Evolutionary conservation across 345 rosid species (phyloP), one percentile per base, ranked within the genome.

Genomic region (Euphorbia lathyris): DNA sequence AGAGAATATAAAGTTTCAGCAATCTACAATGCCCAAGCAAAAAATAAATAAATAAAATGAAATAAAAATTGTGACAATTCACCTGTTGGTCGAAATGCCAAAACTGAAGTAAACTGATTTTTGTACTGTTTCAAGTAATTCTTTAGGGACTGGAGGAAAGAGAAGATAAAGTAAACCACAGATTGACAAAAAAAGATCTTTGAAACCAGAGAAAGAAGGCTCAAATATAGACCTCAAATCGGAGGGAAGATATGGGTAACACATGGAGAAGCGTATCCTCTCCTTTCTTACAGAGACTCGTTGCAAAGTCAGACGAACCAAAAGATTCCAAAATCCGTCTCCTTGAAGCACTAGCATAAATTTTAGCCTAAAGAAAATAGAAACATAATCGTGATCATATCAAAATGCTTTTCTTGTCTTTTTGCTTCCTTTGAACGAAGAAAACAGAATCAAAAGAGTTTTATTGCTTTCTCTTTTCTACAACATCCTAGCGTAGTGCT

Each of bases 31-130:
- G 20, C 66, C 40, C 58, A 13, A 4, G 32, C 26, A 53, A 65
- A 5, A 14, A 22, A 20, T 58, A 32, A 9, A 25, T 19, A 59
- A 1, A 10, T 23, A 34, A 63, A 19, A 7, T 8, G 29, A 12
- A n/a, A 14, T 9, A 34, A 2, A 32, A 25, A 38, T 36, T 2
- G 17, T 63, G 29, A 7, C n/a, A 1, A 7, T 11, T 75, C 43
- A 88, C 97, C 97, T 79, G 94, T 91, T 40, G 94, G 92, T 60
- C 90, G 84, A 76, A 88, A 88, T 65, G 92, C 94, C 78, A 88
- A 77, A 77, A 91, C 80, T 69, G 85, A 79, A 50, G 76, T 59
- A 72, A 75, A 87, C 55, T 76, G 86, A 74, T 86, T 80, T 34
- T 1, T 60, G 74, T 82, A 83, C 60, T 62, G 56, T 77, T 81